phyloP scores from a whole-genome alignment of 2,329 filamentous ascomycete species.

The Dryadomyces sulphureus region DNA sequence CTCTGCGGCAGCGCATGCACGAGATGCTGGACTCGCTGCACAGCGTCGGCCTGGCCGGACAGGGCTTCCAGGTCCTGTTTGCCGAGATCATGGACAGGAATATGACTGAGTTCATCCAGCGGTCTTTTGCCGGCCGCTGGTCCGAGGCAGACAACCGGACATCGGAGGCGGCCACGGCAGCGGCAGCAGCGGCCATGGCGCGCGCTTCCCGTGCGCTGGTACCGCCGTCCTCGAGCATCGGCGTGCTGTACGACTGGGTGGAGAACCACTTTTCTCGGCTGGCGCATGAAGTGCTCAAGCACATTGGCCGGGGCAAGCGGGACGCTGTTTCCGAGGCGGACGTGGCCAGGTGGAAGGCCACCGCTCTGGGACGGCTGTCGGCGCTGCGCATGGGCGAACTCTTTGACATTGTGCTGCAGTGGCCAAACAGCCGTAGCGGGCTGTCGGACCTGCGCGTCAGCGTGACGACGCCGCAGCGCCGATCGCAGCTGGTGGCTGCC shows the following conservation, averaged over 20 bases:
- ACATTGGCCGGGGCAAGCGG: conserved; percentile 18
- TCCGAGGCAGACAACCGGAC: conserved; percentile 10
- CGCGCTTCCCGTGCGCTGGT: background rate
- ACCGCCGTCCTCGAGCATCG: conserved; percentile 28
- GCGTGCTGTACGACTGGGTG: conserved; percentile 50
- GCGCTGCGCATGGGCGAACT: conserved; percentile 55
- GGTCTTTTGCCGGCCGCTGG: conserved; percentile 52
- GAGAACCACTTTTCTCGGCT: conserved; percentile 51
- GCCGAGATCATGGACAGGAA: conserved; percentile 55
- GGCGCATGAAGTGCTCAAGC: conserved; percentile 43
- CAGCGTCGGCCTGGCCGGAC: conserved; percentile 52
- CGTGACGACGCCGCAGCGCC: conserved; percentile 51
- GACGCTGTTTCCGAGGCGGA: conserved; percentile 34
- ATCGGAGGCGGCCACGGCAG: background rate
- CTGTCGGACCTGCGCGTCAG: conserved; percentile 61
- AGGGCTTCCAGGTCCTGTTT: conserved; percentile 55
- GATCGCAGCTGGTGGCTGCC: conserved; percentile 52
- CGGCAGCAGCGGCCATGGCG: background rate
- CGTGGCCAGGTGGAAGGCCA: conserved; percentile 55
- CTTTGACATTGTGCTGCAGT: conserved; percentile 65
- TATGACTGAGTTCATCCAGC: conserved; percentile 47
- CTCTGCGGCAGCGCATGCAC: conserved; percentile 32
- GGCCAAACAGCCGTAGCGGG: conserved; percentile 57
- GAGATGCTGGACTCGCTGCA: conserved; percentile 43
- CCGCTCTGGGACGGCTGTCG: conserved; percentile 53